phyloP scores from a whole-genome alignment of 75 land plant genomes.

The Pseudotsuga menziesii region DNA sequence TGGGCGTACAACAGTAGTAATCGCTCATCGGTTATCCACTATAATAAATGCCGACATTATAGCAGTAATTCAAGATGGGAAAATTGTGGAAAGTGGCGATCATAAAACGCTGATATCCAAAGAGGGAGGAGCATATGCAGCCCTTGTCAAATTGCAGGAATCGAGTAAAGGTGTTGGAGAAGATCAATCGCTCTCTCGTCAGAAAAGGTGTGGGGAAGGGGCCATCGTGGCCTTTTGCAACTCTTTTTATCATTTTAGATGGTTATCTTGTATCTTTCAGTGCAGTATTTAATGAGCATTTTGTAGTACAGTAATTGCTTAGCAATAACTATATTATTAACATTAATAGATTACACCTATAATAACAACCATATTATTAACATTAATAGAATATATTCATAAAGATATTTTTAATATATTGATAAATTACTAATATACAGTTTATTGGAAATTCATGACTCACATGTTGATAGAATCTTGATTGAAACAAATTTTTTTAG shows the following conservation, averaged over 20 bases:
- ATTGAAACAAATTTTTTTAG: too few species aligned
- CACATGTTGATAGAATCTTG: too few species aligned
- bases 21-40: conserved; percentile 86
- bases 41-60: conserved; percentile 84
- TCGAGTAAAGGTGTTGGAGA: conserved; percentile 16
- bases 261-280: too few species aligned
- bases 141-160: conserved; percentile 73
- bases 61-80: conserved; percentile 77
- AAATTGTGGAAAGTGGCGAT: conserved; percentile 78
- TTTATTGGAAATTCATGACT: too few species aligned
- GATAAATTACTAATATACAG: too few species aligned
- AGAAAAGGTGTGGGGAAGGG: conserved; percentile 11
- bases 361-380: too few species aligned
- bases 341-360: too few species aligned
- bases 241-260: background rate
- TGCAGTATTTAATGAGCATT: too few species aligned
- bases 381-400: too few species aligned
- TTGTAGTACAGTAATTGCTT: too few species aligned
- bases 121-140: conserved; percentile 56
- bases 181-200: conserved; percentile 15
- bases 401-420: too few species aligned
- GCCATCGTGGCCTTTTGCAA: background rate
- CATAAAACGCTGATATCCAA: conserved; percentile 77
- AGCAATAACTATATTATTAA: too few species aligned
- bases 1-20: conserved; percentile 83